phyloP scores from a whole-genome alignment of 1,139 yeast genomes.

The Blastobotrys apis region DNA sequence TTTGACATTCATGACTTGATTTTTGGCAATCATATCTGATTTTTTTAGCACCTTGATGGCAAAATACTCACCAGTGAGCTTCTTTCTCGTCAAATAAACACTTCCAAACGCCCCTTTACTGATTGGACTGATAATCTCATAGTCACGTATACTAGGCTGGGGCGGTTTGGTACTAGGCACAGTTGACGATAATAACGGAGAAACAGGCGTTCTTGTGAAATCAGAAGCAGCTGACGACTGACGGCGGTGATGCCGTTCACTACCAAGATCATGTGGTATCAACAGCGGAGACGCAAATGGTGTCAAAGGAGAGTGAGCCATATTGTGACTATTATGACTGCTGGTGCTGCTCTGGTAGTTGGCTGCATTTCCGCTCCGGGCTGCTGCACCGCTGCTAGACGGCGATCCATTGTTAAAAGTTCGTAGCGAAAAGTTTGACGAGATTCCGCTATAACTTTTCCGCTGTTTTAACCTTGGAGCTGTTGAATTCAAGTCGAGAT shows the following conservation, averaged over 20 bases:
- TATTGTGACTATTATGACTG: no score
- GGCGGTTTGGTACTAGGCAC: conserved; percentile 40
- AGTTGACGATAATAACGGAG: conserved; percentile 73
- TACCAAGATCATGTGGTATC: conserved; percentile 26
- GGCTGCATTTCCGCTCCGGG: no score
- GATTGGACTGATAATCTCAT: conserved; percentile 86
- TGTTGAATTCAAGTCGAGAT: conserved; percentile 23
- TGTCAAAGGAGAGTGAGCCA: conserved; percentile 27
- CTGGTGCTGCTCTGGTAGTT: no score
- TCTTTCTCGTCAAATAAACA: conserved; percentile 79
- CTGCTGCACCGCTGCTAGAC: conserved; percentile 12
- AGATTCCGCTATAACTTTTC: conserved; percentile 20
- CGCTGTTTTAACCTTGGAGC: conserved; percentile 17
- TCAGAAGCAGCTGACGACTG: conserved; percentile 30
- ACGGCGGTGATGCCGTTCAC: conserved; percentile 24
- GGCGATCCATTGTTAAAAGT: conserved; percentile 25
- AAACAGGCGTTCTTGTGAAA: conserved; percentile 55
- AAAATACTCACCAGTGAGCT: conserved; percentile 86
- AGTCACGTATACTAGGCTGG: conserved; percentile 76
- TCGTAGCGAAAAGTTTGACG: conserved; percentile 15
- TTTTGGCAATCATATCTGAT: conserved; percentile 94
- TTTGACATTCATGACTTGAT: conserved; percentile 90
- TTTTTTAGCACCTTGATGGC: conserved; percentile 94
- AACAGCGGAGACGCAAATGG: conserved; percentile 31
- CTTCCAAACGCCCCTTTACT: conserved; percentile 98